phyloP scores from a whole-genome alignment of 1,139 yeast species.

The Candida sanyaensis region DNA sequence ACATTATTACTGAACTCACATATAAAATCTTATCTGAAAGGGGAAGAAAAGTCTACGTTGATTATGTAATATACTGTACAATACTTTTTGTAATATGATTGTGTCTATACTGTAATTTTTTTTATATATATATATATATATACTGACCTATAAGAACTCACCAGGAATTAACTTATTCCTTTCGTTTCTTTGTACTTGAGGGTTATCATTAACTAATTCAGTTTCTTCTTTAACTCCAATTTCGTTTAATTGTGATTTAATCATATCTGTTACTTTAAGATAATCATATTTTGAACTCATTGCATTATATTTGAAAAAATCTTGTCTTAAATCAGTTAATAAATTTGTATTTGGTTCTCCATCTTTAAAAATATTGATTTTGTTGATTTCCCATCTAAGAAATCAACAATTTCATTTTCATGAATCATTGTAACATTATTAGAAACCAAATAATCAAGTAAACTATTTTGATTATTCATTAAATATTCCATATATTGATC shows the following conservation, averaged over 20 bases:
- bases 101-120: too few relatives aligned
- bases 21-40: too few relatives aligned
- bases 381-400: constrained; percentile 19
- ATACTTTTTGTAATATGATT: too few relatives aligned
- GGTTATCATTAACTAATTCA: neutral
- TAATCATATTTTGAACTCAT: constrained; percentile 12
- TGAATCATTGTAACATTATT: constrained; percentile 34
- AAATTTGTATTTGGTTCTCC: constrained; percentile 13
- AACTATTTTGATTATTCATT: constrained; percentile 18
- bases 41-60: too few relatives aligned
- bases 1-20: too few relatives aligned
- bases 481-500: constrained; percentile 31
- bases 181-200: neutral
- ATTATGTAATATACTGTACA: too few relatives aligned
- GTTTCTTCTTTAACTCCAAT: neutral
- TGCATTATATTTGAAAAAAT: constrained; percentile 19
- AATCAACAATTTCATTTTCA: constrained; percentile 26
- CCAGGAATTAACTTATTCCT: neutral
- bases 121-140: too few relatives aligned
- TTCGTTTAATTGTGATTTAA: neutral
- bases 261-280: constrained; percentile 6
- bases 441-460: constrained; percentile 33
- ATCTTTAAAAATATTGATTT: constrained; percentile 13
- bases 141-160: neutral
- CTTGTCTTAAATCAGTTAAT: constrained; percentile 15